Evolutionary conservation across 768 basidiomycete species (phyloP), one percentile per base, ranked within the genome.

Genomic region (Obba rivulosa): DNA sequence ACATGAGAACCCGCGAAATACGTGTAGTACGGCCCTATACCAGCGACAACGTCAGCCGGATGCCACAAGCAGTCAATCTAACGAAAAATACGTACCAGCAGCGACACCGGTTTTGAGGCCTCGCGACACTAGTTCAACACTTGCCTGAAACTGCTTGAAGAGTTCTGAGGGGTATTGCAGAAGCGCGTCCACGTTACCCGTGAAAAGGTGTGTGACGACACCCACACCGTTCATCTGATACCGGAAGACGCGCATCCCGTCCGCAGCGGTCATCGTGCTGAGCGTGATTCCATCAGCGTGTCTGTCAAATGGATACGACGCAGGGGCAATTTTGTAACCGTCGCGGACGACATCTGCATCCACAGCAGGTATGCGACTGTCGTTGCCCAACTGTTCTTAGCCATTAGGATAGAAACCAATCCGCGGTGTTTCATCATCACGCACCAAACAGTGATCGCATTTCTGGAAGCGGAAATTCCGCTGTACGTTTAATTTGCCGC

Each of bases 191-290:
- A 37, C 40, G 22, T 56, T 56, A 22, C 55, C 42, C 18, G 55
- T 56, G 48, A 50, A 56, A 8, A 56, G 8, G 31, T 56, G 55
- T 16, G 48, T 46, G 37, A 48, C 51, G n/a, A 23, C 24, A 1
- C 16, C 39, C 14, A 8, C 8, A 7, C 10, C 16, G 17, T 9
- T 20, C 18, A 50, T 35, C 14, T n/a, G 10, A 25, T 52, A 56
- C 1, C 41, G 41, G 20, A 52, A 49, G 23, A 21, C 13, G 3
- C 42, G 37, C 10, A 45, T 36, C 8, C 49, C 51, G 5, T 52
- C 49, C 2, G 42, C 22, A 5, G 25, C 40, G 14, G 28, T 48
- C 14, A 11, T 11, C 10, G 45, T 41, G 18, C 23, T 24, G 31
- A 43, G 50, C 1, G 22, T 8, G 16, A 52, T 40, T 23, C 17